A percentile compares a stretch with the other conserved stretches of the same genome.
Conservation (phyloP, 805 yeast genomes). For the Teunomyces lycoperdinae region DNA sequence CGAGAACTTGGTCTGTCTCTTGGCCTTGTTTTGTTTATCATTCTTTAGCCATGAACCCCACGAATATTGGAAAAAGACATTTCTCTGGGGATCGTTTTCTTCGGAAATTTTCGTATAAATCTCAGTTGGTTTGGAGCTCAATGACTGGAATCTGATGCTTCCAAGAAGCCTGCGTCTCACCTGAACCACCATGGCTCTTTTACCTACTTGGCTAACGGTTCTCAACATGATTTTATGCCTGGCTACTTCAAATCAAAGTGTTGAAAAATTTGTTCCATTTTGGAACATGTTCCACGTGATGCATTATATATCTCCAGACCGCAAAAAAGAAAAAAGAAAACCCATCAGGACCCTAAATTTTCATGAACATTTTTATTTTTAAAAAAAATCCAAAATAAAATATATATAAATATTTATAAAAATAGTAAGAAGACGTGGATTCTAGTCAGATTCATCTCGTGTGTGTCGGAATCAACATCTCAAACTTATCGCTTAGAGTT, state of each 20-base stretch:
- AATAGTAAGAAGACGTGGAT: too few species aligned
- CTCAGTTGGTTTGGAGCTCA: constrained; percentile 27
- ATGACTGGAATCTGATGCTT: neutral
- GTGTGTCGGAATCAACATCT: constrained; percentile 24
- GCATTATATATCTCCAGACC: neutral
- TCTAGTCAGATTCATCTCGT: constrained; percentile 19
- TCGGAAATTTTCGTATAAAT: constrained; percentile 57
- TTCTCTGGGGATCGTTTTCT: constrained; percentile 64
- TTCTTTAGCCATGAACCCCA: constrained; percentile 96
- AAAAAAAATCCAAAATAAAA: neutral
- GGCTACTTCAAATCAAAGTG: neutral
- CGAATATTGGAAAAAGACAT: constrained; percentile 75
- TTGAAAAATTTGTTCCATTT: constrained; percentile 1
- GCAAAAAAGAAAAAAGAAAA: too few species aligned
- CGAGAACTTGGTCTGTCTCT: constrained; percentile 78
- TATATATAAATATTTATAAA: too few species aligned
- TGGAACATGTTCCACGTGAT: neutral
- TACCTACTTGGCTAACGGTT: neutral
- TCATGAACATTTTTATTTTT: neutral
- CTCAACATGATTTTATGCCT: neutral
- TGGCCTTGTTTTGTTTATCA: constrained; percentile 69
- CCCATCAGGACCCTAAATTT: neutral
- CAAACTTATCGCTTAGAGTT: constrained; percentile 44
- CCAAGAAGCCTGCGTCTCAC: neutral
- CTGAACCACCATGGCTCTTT: neutral